Evolutionary conservation across 73 alveolate genomes (phyloP).

Genomic region (Paramecium biaurelia): DNA sequence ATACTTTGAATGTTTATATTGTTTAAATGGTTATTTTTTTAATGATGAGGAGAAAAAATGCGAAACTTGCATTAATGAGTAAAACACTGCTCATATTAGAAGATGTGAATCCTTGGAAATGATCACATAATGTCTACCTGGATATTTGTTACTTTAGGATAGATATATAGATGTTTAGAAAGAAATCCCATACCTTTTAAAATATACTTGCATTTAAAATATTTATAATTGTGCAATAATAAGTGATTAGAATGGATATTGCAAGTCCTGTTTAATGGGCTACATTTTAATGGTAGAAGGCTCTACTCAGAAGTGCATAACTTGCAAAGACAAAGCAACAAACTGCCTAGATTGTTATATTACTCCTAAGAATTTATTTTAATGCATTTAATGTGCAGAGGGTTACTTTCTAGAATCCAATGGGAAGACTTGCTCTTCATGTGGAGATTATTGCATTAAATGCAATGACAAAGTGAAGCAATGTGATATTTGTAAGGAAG

Average conservation of each 20-base stretch:
- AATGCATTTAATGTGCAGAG: background rate
- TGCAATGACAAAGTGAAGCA: background rate
- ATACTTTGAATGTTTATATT: background rate
- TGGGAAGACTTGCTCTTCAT: background rate
- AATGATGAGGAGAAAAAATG: background rate
- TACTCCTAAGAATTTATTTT: background rate
- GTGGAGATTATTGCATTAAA: background rate
- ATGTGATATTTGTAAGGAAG: background rate
- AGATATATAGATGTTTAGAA: background rate
- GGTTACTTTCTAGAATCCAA: background rate
- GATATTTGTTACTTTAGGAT: background rate
- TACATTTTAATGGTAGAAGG: background rate
- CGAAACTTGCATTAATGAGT: background rate
- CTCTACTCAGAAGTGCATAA: background rate
- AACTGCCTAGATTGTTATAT: background rate
- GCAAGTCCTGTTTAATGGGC: background rate
- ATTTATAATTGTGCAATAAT: background rate
- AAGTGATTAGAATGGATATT: background rate
- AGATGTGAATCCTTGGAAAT: conserved; percentile 30
- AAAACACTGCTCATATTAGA: background rate
- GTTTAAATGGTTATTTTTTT: conserved; percentile 15
- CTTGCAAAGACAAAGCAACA: background rate
- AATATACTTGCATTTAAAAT: background rate
- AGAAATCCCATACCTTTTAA: background rate
- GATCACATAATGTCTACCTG: conserved; percentile 17